Evolutionary conservation across 2,329 filamentous ascomycete genomes (phyloP).

Genomic region (Keithomyces neogunnii): DNA sequence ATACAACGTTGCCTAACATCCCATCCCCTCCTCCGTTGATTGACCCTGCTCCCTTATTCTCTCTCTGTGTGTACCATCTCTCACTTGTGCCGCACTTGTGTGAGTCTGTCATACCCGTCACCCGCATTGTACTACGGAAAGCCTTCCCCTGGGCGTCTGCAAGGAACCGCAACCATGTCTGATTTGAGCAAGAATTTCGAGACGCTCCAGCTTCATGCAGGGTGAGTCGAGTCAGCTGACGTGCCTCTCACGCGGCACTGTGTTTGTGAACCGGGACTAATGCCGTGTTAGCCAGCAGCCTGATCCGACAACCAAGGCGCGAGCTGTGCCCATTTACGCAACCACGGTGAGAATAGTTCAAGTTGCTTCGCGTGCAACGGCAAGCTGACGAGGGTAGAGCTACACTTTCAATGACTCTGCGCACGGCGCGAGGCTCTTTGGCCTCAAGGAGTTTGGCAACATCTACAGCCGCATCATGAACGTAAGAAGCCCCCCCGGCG

Average conservation of each 20-base stretch:
- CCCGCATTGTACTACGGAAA: too few relatives aligned
- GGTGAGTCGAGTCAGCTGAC: slow-evolving; percentile 40
- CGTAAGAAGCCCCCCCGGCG: slow-evolving; percentile 37
- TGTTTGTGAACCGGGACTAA: not conserved
- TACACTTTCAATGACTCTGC: slow-evolving; percentile 94
- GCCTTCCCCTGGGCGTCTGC: too few relatives aligned
- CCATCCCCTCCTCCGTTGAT: too few relatives aligned
- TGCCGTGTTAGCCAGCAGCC: slow-evolving; percentile 57
- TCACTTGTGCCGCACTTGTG: too few relatives aligned
- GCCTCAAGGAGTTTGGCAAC: slow-evolving; percentile 94
- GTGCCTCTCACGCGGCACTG: not conserved
- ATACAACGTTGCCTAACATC: too few relatives aligned
- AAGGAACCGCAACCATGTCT: slow-evolving; percentile 13
- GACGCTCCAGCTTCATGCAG: slow-evolving; percentile 79
- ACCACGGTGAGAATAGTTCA: slow-evolving; percentile 49
- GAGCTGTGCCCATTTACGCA: slow-evolving; percentile 93
- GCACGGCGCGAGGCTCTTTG: slow-evolving; percentile 89
- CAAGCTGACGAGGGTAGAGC: slow-evolving; percentile 43
- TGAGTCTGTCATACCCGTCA: too few relatives aligned
- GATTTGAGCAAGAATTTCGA: slow-evolving; percentile 60
- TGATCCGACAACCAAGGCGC: slow-evolving; percentile 73
- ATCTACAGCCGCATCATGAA: slow-evolving; percentile 98
- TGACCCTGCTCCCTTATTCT: too few relatives aligned
- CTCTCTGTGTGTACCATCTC: too few relatives aligned
- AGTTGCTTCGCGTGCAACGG: not conserved